Percentiles rank a stretch among this genome's conserved stretches.
Conservation (phyloP, 2,329 filamentous ascomycete genomes). For the Aspergillus sp. region DNA sequence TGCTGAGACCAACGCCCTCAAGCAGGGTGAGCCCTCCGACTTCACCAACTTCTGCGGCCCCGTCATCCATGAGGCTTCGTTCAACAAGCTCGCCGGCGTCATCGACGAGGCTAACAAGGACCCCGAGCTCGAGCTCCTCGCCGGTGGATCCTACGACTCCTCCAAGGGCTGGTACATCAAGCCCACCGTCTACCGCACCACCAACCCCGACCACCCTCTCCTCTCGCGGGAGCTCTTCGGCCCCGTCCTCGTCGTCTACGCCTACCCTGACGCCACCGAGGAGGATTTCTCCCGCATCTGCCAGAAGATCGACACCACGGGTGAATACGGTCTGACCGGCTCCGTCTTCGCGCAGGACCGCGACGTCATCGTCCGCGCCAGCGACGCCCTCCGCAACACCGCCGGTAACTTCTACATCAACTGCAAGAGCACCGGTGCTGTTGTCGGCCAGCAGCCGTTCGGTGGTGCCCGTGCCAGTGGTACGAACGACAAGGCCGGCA, state of each 20-base stretch:
- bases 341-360: constrained; percentile 38
- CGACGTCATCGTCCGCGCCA: constrained; percentile 27
- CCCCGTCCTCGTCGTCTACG: constrained; percentile 65
- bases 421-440: constrained; percentile 56
- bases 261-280: constrained; percentile 64
- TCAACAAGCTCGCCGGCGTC: constrained; percentile 69
- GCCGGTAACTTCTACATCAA: constrained; percentile 41
- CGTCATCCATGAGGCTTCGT: constrained; percentile 74
- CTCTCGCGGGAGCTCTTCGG: constrained; percentile 77
- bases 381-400: constrained; percentile 30
- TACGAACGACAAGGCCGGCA: constrained; percentile 68
- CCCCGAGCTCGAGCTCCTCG: constrained; percentile 62
- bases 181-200: constrained; percentile 73
- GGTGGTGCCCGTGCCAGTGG: constrained; percentile 62
- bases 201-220: constrained; percentile 65
- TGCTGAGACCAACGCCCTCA: constrained; percentile 62
- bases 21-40: constrained; percentile 62
- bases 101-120: constrained; percentile 78
- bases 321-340: constrained; percentile 38
- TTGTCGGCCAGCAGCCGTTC: constrained; percentile 67
- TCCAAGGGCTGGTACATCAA: constrained; percentile 76
- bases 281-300: constrained; percentile 55
- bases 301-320: constrained; percentile 40
- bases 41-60: constrained; percentile 78
- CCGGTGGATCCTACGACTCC: constrained; percentile 69